Base-by-base conservation (phyloP, 352 stramenopile genomes). In the Elongisporangium prolatum region DNA sequence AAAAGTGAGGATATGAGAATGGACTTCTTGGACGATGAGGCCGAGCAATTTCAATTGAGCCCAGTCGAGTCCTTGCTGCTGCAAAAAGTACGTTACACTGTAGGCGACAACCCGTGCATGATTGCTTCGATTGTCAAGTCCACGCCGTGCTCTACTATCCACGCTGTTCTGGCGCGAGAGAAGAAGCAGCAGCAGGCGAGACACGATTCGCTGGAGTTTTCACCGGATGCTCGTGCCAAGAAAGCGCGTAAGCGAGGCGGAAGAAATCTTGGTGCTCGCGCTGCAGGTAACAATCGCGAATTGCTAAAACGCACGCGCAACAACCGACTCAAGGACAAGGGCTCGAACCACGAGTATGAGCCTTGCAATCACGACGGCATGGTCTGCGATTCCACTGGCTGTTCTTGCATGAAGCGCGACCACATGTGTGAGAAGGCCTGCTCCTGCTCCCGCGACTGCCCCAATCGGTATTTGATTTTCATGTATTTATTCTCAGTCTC, bases 381-480 rank as follows among this genome's bases (percentile, higher is more conserved):
- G 21, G 91, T 81, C 56, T 60, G 79, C 68, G 70, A 68, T 52
- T 67, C 72, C 14, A 72, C 28, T 0, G 64, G 52, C 38, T 93
- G 84, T 62, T 87, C 80, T n/a, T 93, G 84, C 54, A 88, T 90
- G 65, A 75, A 72, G 49, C 79, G 82, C 48, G 75, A 91, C 50
- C 84, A 93, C 62, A 91, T 74, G 52, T 93, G 84, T 40, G 80
- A 91, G 51, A 91, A 89, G 62, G 81, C 84, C 50, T 93, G 84
- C 60, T 90, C 81, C n/a, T 93, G 84, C 57, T 88, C 84, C 4
- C 77, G 72, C 6, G 72, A 91, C 56, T 93, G 84, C 48, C 68
- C 75, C 13, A 93, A 91, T 52, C 70, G 84, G 74, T 86, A 60
- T n/a, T n/a, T n/a, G n/a, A n/a, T n/a, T n/a, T n/a, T n/a, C n/a